Conservation (phyloP, 257 asterid species). For the Nicotiana obtusifolia region DNA sequence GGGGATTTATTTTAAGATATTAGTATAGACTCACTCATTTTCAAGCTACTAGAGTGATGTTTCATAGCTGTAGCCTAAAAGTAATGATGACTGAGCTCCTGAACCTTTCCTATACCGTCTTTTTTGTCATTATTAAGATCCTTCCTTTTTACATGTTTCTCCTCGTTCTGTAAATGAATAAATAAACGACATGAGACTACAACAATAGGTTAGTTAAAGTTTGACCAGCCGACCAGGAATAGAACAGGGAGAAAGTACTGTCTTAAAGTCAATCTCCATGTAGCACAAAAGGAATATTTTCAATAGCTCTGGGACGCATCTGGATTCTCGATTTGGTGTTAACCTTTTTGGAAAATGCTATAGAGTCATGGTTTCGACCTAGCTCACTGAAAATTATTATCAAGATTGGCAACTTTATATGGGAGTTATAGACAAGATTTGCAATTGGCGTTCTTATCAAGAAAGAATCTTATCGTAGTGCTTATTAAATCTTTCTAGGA, state of each 20-base stretch:
- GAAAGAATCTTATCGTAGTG: background rate
- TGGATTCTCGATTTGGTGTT: background rate
- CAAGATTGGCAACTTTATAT: background rate
- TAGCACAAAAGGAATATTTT: background rate
- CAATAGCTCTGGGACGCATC: background rate
- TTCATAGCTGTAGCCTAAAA: background rate
- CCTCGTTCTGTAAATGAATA: background rate
- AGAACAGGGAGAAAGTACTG: background rate
- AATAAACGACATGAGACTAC: background rate
- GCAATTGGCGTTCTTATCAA: background rate
- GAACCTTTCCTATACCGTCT: background rate
- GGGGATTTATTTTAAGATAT: background rate
- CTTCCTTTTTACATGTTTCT: background rate
- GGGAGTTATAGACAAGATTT: background rate
- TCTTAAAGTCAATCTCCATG: background rate
- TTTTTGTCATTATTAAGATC: background rate
- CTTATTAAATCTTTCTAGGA: background rate
- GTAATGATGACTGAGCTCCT: background rate
- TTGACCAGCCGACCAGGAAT: background rate
- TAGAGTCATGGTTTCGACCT: background rate
- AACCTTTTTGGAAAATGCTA: background rate
- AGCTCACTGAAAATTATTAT: background rate
- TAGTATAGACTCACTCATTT: background rate
- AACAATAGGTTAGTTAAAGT: background rate
- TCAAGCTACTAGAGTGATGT: background rate